Conservation (phyloP, 2,329 filamentous ascomycete genomes). For the Stemphylium lycopersici region DNA sequence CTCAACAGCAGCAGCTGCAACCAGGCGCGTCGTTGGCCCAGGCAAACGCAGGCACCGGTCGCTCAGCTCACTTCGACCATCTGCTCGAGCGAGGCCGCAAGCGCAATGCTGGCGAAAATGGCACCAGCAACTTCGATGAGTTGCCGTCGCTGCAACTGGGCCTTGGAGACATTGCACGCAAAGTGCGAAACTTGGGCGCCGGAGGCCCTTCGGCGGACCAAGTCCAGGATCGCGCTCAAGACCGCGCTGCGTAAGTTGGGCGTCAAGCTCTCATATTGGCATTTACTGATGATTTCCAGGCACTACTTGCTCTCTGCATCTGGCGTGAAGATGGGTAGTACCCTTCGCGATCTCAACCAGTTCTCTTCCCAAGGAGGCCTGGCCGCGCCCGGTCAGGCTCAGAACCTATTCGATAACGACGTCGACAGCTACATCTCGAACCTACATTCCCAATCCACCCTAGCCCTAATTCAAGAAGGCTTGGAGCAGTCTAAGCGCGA, state of each 20-base stretch:
- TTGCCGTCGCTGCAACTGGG: slow-evolving; percentile 90
- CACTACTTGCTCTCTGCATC: slow-evolving; percentile 94
- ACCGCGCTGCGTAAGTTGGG: slow-evolving; percentile 58
- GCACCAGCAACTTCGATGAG: slow-evolving; percentile 68
- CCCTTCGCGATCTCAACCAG: slow-evolving; percentile 83
- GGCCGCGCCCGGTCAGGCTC: slow-evolving; percentile 53
- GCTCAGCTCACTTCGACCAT: slow-evolving; percentile 69
- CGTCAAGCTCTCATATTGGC: not conserved
- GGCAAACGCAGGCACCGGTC: slow-evolving; percentile 41
- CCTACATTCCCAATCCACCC: slow-evolving; percentile 86
- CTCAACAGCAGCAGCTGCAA: slow-evolving; percentile 29
- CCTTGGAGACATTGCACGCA: slow-evolving; percentile 80
- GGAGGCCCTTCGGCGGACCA: slow-evolving; percentile 67
- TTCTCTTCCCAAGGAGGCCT: slow-evolving; percentile 73
- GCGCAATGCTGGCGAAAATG: slow-evolving; percentile 71
- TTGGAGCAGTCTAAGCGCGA: slow-evolving; percentile 86
- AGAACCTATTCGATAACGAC: slow-evolving; percentile 59
- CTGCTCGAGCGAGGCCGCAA: slow-evolving; percentile 69
- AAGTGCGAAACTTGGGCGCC: slow-evolving; percentile 77
- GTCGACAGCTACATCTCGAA: slow-evolving; percentile 78
- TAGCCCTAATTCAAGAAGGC: slow-evolving; percentile 91
- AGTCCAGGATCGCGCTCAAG: slow-evolving; percentile 49
- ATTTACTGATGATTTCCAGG: slow-evolving; percentile 53
- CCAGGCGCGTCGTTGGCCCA: slow-evolving; percentile 43
- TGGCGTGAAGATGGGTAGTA: slow-evolving; percentile 84